Conservation (phyloP, 495 filamentous ascomycete genomes). For the Penicillium flavigenum region DNA sequence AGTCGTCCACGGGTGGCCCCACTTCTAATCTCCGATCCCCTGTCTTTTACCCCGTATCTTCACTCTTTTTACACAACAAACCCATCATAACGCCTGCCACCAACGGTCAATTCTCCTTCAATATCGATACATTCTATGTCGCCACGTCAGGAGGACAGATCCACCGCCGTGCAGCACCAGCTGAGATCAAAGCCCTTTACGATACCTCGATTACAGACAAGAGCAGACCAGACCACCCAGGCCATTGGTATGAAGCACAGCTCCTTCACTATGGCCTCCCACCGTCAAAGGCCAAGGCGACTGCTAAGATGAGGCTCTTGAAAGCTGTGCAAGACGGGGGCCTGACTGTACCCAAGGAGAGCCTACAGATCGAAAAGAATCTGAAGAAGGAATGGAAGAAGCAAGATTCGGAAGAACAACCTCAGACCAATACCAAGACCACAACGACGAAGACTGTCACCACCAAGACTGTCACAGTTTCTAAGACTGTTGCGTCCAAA, state of each 20-base stretch:
- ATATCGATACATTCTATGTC: constrained; percentile 10
- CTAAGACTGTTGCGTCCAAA: not conserved
- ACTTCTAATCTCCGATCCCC: not conserved
- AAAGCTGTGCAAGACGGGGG: constrained; percentile 48
- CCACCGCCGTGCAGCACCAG: constrained; percentile 50
- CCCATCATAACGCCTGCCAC: not conserved
- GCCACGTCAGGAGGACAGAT: not conserved
- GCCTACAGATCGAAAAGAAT: constrained; percentile 46
- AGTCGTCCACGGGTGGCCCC: not conserved
- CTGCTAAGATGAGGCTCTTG: constrained; percentile 54
- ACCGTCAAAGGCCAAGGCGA: constrained; percentile 53
- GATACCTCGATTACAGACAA: constrained; percentile 11
- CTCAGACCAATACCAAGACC: not conserved
- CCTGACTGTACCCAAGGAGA: constrained; percentile 43
- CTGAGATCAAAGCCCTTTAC: constrained; percentile 50
- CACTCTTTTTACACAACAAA: no score
- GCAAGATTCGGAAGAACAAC: not conserved
- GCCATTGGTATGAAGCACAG: constrained; percentile 59
- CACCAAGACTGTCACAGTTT: constrained; percentile 3
- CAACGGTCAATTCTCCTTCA: constrained; percentile 4
- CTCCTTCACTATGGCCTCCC: constrained; percentile 58
- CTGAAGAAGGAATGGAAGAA: constrained; percentile 50
- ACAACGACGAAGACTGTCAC: not conserved
- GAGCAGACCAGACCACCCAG: constrained; percentile 45
- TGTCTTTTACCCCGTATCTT: no score